Evolutionary conservation across 2,329 filamentous ascomycete species (phyloP), one percentile per base, ranked within the genome.

Genomic region (Sporothrix euskadiensis): DNA sequence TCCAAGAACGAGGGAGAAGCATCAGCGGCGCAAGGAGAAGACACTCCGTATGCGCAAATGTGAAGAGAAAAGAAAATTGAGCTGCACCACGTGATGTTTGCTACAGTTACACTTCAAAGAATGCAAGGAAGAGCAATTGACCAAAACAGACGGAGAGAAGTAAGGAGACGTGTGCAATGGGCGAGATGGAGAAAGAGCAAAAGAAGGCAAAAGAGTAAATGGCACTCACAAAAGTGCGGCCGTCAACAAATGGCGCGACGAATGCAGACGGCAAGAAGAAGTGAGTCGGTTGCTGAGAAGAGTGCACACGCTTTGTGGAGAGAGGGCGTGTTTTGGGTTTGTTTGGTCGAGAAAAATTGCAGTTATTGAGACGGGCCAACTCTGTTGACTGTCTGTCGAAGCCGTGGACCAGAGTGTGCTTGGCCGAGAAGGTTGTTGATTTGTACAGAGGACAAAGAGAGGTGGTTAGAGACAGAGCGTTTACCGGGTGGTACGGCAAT

Each of bases 281-380:
- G 26, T 68, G 65, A 68, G 65, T 47, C 61, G n/a, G 22, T 47
- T 44, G 61, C 61, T 66, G 61, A 66, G 61, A 47, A 66, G 39
- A 26, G 22, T n/a, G 61, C 61, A 66, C 30, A 66, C 61, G n/a
- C 39, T 16, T 66, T 22, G 61, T 66, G 9, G 61, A 47, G 61
- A 9, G 41, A 8, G 39, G 22, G 3, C 59, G 59, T 47, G 14
- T 44, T 19, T 14, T 26, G 1, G 65, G 65, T 47, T 12, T 16
- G 65, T 47, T 12, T 16, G 65, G 8, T 47, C 65, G 41, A 49
- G 65, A 52, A 14, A 65, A 30, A 22, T 10, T 44, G n/a, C 14
- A 12, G 5, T 30, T 47, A 22, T 44, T 41, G 16, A 14, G 41
- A 8, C 61, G n/a, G 26, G 10, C 61, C n/a, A 14, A 16, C 9